A percentile compares a stretch with the other conserved stretches of the same genome.
These are phyloP conservation scores for Rhizopogon sp. DNA, from an alignment of 768 basidiomycete species.

Conservation along the genomic window DNA sequence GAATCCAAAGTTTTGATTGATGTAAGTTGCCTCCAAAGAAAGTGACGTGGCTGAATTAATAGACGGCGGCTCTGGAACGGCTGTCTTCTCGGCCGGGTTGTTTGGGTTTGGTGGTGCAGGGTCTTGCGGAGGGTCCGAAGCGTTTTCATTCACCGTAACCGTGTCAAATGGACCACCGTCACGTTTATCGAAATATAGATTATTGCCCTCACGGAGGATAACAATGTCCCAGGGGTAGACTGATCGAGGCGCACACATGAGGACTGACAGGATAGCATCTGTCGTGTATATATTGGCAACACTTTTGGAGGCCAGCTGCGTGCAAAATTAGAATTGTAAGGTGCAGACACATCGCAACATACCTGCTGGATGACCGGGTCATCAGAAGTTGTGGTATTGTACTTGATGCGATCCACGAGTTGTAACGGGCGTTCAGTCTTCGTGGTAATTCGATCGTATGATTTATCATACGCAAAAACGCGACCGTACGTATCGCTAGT, in stretches of 20 bases:
- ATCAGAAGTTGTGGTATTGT: slow-evolving; percentile 96
- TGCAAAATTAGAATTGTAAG: slow-evolving; percentile 4
- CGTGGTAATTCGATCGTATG: slow-evolving; percentile 93
- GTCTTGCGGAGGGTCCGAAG: slow-evolving; percentile 88
- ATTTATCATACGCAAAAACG: slow-evolving; percentile 88
- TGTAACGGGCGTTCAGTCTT: slow-evolving; percentile 90
- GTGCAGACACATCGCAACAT: slow-evolving; percentile 8
- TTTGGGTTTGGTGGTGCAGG: slow-evolving; percentile 73
- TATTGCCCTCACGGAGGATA: slow-evolving; percentile 88
- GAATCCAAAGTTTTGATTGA: slow-evolving; percentile 98
- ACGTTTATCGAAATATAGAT: slow-evolving; percentile 94
- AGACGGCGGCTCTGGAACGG: slow-evolving; percentile 64
- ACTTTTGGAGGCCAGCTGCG: slow-evolving; percentile 72
- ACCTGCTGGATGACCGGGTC: slow-evolving; percentile 96
- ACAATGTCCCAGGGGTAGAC: slow-evolving; percentile 99
- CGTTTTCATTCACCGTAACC: slow-evolving; percentile 98
- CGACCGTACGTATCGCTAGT: slow-evolving; percentile 82
- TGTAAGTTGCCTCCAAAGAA: slow-evolving; percentile 95
- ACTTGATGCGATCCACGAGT: slow-evolving; percentile 89
- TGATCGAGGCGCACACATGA: slow-evolving; percentile 94
- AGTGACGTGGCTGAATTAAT: slow-evolving; percentile 94
- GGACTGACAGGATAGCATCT: slow-evolving; percentile 88
- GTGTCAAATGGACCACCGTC: slow-evolving; percentile 97
- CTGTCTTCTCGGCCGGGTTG: slow-evolving; percentile 63
- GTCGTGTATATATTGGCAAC: slow-evolving; percentile 89